These are phyloP conservation scores for Yarrowia keelungensis DNA, from an alignment of 805 yeast species.

Conservation along the genomic window DNA sequence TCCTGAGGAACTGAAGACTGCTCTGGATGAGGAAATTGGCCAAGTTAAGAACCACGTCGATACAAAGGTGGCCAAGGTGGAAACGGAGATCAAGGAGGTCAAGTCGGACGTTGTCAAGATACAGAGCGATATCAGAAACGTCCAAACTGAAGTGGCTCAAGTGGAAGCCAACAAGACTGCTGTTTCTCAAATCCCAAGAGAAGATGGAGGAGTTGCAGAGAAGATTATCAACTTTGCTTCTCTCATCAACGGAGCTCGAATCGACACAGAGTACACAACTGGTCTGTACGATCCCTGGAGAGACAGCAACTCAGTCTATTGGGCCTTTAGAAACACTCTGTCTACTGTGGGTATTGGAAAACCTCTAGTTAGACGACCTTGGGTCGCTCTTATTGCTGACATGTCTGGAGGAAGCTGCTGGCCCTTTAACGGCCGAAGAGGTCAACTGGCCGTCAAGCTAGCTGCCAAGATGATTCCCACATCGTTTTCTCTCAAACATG, in stretches of 20 bases:
- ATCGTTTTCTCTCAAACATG: slow-evolving; percentile 46
- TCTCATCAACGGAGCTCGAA: slow-evolving; percentile 45
- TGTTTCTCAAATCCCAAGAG: background rate
- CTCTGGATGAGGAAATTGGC: background rate
- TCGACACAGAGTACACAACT: slow-evolving; percentile 44
- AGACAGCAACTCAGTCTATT: slow-evolving; percentile 38
- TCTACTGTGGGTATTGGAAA: slow-evolving; percentile 42
- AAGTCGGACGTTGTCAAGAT: background rate
- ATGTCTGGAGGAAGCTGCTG: slow-evolving; percentile 48
- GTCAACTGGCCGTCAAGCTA: slow-evolving; percentile 46
- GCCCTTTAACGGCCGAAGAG: slow-evolving; percentile 48
- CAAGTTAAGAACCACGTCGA: slow-evolving; percentile 2
- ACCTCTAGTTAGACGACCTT: slow-evolving; percentile 40
- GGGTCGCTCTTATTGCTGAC: slow-evolving; percentile 43
- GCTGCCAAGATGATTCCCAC: slow-evolving; percentile 43
- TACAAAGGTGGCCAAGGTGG: background rate
- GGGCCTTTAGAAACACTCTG: slow-evolving; percentile 33
- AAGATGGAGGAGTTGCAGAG: background rate
- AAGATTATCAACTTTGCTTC: slow-evolving; percentile 43
- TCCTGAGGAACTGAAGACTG: background rate
- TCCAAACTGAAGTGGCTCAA: slow-evolving; percentile 9
- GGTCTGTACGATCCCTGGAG: slow-evolving; percentile 42
- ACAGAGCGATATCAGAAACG: background rate
- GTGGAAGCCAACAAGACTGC: slow-evolving; percentile 22
- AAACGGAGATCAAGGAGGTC: background rate